phyloP scores from a whole-genome alignment of 2,329 filamentous ascomycete species.

The Beauveria medogensis region DNA sequence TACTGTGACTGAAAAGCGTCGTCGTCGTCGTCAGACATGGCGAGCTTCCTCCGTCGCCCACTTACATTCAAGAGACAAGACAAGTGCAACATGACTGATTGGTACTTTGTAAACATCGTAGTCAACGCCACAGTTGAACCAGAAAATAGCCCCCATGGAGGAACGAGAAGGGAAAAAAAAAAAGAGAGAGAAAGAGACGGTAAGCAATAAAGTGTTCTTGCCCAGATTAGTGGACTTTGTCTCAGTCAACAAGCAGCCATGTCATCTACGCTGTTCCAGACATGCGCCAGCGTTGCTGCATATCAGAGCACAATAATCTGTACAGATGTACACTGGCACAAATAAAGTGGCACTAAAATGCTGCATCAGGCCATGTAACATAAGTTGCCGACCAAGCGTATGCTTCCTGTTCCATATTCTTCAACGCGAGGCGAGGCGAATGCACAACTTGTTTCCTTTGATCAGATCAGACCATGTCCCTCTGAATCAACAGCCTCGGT shows the following conservation, averaged over 20 bases:
- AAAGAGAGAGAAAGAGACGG: background rate
- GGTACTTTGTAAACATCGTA: background rate
- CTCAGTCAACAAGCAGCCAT: conserved; percentile 9
- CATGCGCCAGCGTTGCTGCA: conserved; percentile 9
- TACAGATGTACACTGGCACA: background rate
- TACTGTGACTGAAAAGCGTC: background rate
- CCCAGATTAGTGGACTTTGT: conserved; percentile 8
- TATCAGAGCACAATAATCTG: background rate
- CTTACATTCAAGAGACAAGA: background rate
- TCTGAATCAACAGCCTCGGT: background rate
- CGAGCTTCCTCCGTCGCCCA: background rate
- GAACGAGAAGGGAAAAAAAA: background rate
- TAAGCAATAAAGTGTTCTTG: background rate
- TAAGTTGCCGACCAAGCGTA: background rate
- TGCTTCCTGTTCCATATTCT: conserved; percentile 5
- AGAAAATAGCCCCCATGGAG: background rate
- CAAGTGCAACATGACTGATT: background rate
- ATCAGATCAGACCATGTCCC: background rate
- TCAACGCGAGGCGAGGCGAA: conserved; percentile 1
- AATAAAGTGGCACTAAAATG: conserved; percentile 1
- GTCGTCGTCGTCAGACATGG: conserved; percentile 5
- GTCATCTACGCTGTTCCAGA: conserved; percentile 11
- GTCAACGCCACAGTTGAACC: background rate
- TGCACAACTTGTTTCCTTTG: background rate
- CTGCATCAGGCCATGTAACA: conserved; percentile 3